Conservation (phyloP, 257 asterid genomes). For the Buddleja alternifolia region DNA sequence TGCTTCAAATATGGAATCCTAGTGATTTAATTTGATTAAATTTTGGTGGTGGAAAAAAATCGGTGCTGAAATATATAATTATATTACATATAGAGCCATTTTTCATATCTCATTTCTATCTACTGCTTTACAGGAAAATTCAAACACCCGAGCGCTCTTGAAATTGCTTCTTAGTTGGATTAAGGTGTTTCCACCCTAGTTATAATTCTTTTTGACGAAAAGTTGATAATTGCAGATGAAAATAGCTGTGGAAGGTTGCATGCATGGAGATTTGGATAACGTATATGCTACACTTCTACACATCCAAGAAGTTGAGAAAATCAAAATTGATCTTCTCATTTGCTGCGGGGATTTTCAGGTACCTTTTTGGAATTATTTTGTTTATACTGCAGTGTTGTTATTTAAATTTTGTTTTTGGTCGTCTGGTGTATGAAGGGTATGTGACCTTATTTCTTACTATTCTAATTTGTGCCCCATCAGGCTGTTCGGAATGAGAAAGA, state of each 20-base stretch:
- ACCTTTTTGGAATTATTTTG: neutral
- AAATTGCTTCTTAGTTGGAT: too few relatives aligned
- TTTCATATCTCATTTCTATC: too few relatives aligned
- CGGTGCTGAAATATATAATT: too few relatives aligned
- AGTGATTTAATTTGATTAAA: too few relatives aligned
- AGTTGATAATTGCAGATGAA: conserved; percentile 59
- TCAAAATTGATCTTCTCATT: conserved; percentile 83
- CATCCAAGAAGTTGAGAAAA: conserved; percentile 73
- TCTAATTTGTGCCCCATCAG: conserved; percentile 42
- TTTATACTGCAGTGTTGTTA: neutral
- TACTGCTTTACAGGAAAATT: too few relatives aligned
- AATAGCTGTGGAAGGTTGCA: conserved; percentile 97
- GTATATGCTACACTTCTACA: conserved; percentile 78
- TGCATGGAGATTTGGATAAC: conserved; percentile 95
- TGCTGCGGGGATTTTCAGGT: conserved; percentile 99
- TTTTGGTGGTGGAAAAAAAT: too few relatives aligned
- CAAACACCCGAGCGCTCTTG: too few relatives aligned
- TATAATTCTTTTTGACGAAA: too few relatives aligned
- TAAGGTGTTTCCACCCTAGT: too few relatives aligned
- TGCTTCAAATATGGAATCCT: too few relatives aligned
- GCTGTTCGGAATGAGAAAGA: conserved; percentile 81
- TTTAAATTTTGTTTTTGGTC: neutral
- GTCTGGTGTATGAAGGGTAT: neutral
- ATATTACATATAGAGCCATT: too few relatives aligned
- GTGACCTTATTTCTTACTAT: too few relatives aligned